Evolutionary conservation across 1,284 basidiomycete species (phyloP).

Genomic region (Bondarzewia mesenterica): DNA sequence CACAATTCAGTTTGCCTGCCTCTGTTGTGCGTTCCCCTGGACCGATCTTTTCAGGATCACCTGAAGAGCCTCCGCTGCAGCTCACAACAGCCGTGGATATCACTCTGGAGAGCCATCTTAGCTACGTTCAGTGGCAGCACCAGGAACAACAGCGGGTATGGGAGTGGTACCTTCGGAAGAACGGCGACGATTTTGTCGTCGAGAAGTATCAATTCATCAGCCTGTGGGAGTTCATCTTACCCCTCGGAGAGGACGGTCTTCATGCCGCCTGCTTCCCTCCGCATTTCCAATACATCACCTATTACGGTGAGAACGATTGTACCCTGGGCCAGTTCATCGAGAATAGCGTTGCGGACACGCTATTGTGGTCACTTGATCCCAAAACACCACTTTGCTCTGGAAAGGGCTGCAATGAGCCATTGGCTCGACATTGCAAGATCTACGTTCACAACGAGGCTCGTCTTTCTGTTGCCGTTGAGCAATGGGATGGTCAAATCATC

Average conservation of each 20-base stretch:
- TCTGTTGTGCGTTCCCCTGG: constrained; percentile 15
- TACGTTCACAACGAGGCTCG: constrained; percentile 86
- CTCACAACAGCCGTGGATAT: constrained; percentile 55
- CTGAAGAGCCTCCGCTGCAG: constrained; percentile 34
- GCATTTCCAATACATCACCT: constrained; percentile 67
- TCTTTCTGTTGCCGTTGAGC: constrained; percentile 80
- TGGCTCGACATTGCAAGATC: constrained; percentile 81
- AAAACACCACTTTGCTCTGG: constrained; percentile 67
- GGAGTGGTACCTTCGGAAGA: constrained; percentile 86
- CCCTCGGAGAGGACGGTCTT: constrained; percentile 54
- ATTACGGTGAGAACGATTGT: constrained; percentile 90
- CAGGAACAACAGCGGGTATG: constrained; percentile 82
- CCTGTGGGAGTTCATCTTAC: constrained; percentile 68
- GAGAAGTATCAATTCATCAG: constrained; percentile 91
- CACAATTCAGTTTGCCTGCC: constrained; percentile 12
- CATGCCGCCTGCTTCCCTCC: constrained; percentile 69
- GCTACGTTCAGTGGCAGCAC: constrained; percentile 69
- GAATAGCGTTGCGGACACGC: constrained; percentile 63
- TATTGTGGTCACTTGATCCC: constrained; percentile 61
- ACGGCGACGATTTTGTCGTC: constrained; percentile 78
- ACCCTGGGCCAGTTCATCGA: constrained; percentile 93
- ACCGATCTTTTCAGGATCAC: constrained; percentile 14
- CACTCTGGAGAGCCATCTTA: constrained; percentile 61
- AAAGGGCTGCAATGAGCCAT: constrained; percentile 77
- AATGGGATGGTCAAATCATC: constrained; percentile 74